phyloP scores from a whole-genome alignment of 129 eudicot species.

The Saussurea involucrata region DNA sequence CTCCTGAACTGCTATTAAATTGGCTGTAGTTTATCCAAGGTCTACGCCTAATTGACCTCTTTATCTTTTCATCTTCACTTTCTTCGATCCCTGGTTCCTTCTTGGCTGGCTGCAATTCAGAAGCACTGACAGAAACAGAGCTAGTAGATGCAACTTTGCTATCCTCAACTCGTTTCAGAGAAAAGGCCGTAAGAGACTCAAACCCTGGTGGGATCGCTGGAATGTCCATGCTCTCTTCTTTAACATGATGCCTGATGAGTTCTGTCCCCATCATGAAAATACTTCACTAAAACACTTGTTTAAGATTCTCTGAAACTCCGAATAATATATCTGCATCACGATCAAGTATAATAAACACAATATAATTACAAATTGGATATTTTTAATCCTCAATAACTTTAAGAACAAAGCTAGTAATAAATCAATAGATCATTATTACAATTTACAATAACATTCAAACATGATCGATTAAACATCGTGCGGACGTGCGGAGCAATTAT shows the following conservation, averaged over 20 bases:
- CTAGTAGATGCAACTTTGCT: slow-evolving; percentile 31
- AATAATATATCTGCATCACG: slow-evolving; percentile 21
- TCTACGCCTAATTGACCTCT: slow-evolving; percentile 52
- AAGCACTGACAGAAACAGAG: slow-evolving; percentile 39
- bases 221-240: slow-evolving; percentile 80
- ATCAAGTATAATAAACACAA: slow-evolving; percentile 19
- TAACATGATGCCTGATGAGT: slow-evolving; percentile 60
- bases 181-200: slow-evolving; percentile 72
- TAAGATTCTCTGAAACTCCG: slow-evolving; percentile 7
- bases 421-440: not conserved
- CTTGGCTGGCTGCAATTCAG: slow-evolving; percentile 33
- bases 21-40: slow-evolving; percentile 50
- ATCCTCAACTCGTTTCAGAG: slow-evolving; percentile 50
- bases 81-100: slow-evolving; percentile 32
- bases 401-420: not conserved
- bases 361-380: not conserved
- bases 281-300: not conserved
- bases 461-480: not conserved
- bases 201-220: slow-evolving; percentile 94
- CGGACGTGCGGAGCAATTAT: not conserved
- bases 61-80: slow-evolving; percentile 34
- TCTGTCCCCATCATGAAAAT: slow-evolving; percentile 58
- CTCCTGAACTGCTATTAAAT: slow-evolving; percentile 62
- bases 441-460: not conserved
- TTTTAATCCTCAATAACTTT: not conserved